These are phyloP conservation scores for Fusarium brevicatenulatum DNA, from an alignment of 2,329 filamentous ascomycete species.

Conservation along the genomic window DNA sequence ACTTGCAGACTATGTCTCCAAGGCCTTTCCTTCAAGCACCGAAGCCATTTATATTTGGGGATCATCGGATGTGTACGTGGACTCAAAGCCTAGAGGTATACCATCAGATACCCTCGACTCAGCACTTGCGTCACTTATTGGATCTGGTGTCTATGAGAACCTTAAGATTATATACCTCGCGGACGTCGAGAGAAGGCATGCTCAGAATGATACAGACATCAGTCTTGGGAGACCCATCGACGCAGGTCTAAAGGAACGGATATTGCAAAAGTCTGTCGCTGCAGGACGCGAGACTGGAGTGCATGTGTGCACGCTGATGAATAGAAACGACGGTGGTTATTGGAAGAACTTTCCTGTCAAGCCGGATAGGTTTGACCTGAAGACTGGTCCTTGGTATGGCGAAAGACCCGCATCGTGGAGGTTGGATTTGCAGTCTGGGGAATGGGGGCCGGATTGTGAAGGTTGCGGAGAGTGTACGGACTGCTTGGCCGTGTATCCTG, in stretches of 20 bases:
- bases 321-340: slow-evolving; percentile 13
- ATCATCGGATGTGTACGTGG: no score
- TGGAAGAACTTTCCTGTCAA: slow-evolving; percentile 27
- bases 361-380: slow-evolving; percentile 29
- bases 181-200: neutral
- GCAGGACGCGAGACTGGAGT: slow-evolving; percentile 16
- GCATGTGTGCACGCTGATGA: slow-evolving; percentile 20
- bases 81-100: no score
- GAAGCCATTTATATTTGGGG: no score
- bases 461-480: slow-evolving; percentile 25
- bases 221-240: accelerated
- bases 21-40: no score
- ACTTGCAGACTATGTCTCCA: no score
- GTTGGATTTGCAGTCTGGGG: slow-evolving; percentile 1
- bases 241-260: neutral
- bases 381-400: slow-evolving; percentile 1
- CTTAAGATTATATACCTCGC: slow-evolving; percentile 28
- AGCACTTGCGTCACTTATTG: slow-evolving; percentile 8
- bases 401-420: slow-evolving; percentile 26
- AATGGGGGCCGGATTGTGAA: slow-evolving; percentile 24
- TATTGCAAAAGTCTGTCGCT: slow-evolving; percentile 9
- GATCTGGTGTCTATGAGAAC: neutral
- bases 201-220: accelerated
- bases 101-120: slow-evolving; percentile 1
- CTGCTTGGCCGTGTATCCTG: slow-evolving; percentile 29